Conservation (phyloP, 805 yeast genomes). For the Saccharomycopsis selenospora region DNA sequence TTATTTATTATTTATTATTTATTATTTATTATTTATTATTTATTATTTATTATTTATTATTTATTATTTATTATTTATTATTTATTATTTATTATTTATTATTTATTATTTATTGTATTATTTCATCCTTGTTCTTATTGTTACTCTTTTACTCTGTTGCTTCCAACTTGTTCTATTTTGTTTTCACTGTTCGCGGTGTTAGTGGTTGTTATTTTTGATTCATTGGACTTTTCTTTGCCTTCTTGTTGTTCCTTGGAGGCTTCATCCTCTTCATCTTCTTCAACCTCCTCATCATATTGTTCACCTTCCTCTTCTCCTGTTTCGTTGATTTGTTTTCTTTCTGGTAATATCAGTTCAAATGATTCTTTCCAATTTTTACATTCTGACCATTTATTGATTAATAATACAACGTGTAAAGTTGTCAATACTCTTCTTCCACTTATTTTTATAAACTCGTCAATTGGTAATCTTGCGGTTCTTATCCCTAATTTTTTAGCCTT, state of each 20-base stretch:
- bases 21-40: too few species aligned
- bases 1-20: too few species aligned
- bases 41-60: too few species aligned
- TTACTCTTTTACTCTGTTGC: not conserved
- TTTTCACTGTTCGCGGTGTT: not conserved
- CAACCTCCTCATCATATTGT: constrained; percentile 16
- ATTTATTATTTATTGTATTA: too few species aligned
- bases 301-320: constrained; percentile 16
- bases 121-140: too few species aligned
- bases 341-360: constrained; percentile 81
- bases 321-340: constrained; percentile 47
- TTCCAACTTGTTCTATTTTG: not conserved
- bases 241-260: not conserved
- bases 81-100: too few species aligned
- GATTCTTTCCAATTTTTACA: constrained; percentile 76
- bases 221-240: not conserved
- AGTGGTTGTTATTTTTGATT: too few species aligned
- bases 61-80: too few species aligned
- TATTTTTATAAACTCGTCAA: constrained; percentile 72
- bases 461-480: constrained; percentile 73
- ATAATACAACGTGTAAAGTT: constrained; percentile 90
- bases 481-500: constrained; percentile 74
- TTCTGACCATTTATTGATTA: constrained; percentile 76
- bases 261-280: not conserved
- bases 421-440: constrained; percentile 87